These are phyloP conservation scores for Aspergillus avenaceus DNA, from an alignment of 495 filamentous ascomycete species.

Conservation along the genomic window DNA sequence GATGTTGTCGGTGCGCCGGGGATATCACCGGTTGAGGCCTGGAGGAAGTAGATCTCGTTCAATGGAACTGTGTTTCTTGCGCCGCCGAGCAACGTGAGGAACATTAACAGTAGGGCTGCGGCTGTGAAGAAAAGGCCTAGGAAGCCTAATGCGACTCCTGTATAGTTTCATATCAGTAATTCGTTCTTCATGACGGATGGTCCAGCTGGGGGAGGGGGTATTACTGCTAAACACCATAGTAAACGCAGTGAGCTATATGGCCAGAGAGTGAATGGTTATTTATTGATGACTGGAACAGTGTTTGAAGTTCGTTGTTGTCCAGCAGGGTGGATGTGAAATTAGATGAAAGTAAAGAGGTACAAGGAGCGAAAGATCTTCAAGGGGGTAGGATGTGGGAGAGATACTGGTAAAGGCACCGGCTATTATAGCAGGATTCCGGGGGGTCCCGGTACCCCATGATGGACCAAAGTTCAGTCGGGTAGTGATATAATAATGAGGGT, in stretches of 20 bases:
- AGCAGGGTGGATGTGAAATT: no score
- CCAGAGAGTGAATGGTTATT: no score
- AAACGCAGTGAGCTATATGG: conserved; percentile 3
- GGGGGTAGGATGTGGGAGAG: conserved; percentile 1
- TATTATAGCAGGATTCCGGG: conserved; percentile 22
- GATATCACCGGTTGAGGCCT: conserved; percentile 67
- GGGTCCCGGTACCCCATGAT: conserved; percentile 13
- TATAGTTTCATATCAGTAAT: conserved; percentile 2
- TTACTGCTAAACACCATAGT: conserved; percentile 36
- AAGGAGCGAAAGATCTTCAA: neutral
- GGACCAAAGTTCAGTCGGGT: conserved; percentile 1
- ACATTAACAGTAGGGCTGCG: conserved; percentile 68
- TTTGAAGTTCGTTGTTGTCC: no score
- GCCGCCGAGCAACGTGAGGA: conserved; percentile 76
- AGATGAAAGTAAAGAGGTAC: neutral
- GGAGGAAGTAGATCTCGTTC: conserved; percentile 76
- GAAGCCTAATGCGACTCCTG: conserved; percentile 50
- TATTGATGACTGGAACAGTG: no score
- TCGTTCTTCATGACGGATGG: neutral
- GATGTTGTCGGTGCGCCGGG: conserved; percentile 58
- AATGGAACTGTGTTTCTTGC: conserved; percentile 55
- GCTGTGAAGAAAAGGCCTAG: conserved; percentile 72
- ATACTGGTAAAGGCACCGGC: conserved; percentile 4
- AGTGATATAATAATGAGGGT: conserved; percentile 29
- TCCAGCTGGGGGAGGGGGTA: conserved; percentile 1